Base-by-base conservation (phyloP, 257 asterid species). In the Nyctanthes arbortristis region DNA sequence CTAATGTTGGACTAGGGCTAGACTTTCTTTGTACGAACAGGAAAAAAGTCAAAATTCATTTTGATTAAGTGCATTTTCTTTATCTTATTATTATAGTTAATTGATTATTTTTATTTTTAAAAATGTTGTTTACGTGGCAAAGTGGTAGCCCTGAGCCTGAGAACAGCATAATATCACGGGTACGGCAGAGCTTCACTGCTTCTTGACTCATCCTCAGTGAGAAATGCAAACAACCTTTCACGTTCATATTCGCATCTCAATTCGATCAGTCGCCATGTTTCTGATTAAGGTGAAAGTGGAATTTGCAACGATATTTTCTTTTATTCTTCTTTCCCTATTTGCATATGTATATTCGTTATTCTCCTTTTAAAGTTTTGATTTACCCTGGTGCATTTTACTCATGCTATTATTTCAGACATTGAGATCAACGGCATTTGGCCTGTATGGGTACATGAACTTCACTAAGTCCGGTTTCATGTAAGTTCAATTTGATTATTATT, bases 391-490 rank as follows among this genome's bases (percentile, higher is more conserved):
- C 56, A 25, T 69, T 36, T 47, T 32, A 36, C 12, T 73, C 28
- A 57, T 62, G 59, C 62, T 74, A 27, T 57, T 65, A 18, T 8
- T 8, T 20, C 89, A 88, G 98, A 62, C 95, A 58, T 89, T 93
- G 97, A 82, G 96, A 72, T 31, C 92, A 68, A 52, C 84, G 8
- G 75, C 87, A 37, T 92, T 89, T 86, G 96, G 96, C 76, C 5
- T 86, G 4, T 88, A 79, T 73, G 98, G 97, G 25, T 89, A 80
- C 88, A 73, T 82, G 77, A 84, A 89, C 79, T 92, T 92, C 85
- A 89, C 96, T 68, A 89, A 88, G 78, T 77, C 90, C 40, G 96
- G 87, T 45, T 92, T 82, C 52, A 0, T 66, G 96, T 89, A 78
- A 84, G 96, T 73, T 71, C 45, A 31, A 5, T 43, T 35, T 7